Evolutionary conservation across 805 yeast species (phyloP), one percentile per base, ranked within the genome.

Genomic region (Soucietia sequanensis): DNA sequence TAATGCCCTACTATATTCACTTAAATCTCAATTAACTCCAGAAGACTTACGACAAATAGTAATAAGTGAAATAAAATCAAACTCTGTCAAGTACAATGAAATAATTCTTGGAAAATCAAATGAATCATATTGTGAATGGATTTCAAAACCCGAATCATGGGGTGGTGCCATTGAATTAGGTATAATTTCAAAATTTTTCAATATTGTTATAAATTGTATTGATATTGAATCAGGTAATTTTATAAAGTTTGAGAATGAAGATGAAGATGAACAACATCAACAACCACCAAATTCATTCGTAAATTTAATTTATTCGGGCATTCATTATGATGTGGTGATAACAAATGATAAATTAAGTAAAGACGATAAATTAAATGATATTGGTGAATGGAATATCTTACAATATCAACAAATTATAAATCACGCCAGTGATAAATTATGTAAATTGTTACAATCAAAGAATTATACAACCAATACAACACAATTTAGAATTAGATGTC

Each of bases 111-210:
- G 85, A 3, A 65, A 65, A 39, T 58, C 72, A 0, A 54, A 61
- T 2, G 48, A 51, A 0, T 72, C 74, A 7, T 84, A 84, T 50
- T 58, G 73, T 22, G 42, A 58, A 5, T 84, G 93, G 91, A 84
- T 84, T 15, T 44, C 52, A 30, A 60, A 70, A 37, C 70, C 70
- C 13, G 77, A 70, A 23, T 71, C 83, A 12, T 84, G 93, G 95
- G 95, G 95, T 20, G 95, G 95, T 5, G 91, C 87, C 2, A 83
- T 84, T 31, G 95, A 84, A 51, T 58, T 84, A 30, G 76, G 79
- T 6, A 80, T 84, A 5, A 52, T 84, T 19, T 69, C 85, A 2
- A 64, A 69, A 22, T 66, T 70, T 41, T 65, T 81, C 26, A 62
- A 65, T 4, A 56, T 81, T 5, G 65, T 73, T 3, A 78, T 84